These are phyloP conservation scores for Daucus carota DNA, from an alignment of 129 eudicot species.

Conservation along the genomic window DNA sequence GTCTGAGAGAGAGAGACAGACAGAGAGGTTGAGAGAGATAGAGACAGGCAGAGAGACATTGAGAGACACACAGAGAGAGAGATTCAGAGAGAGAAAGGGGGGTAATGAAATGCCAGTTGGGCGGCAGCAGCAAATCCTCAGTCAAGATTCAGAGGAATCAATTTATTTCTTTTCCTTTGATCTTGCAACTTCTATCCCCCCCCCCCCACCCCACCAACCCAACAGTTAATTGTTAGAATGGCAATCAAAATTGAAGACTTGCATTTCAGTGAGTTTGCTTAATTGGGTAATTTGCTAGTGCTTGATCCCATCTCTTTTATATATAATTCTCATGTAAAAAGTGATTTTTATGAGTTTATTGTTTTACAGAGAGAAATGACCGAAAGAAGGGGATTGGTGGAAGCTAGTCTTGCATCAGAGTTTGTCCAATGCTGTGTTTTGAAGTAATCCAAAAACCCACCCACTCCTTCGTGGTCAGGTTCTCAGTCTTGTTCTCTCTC, in stretches of 20 bases:
- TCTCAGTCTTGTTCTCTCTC: conserved; percentile 20
- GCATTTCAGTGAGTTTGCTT: background rate
- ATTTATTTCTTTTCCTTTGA: background rate
- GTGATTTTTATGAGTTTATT: background rate
- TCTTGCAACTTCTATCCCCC: conserved; percentile 31
- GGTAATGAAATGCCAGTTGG: no score
- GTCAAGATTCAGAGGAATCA: background rate
- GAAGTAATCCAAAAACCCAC: conserved; percentile 36
- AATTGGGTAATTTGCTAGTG: background rate
- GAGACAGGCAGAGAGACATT: no score
- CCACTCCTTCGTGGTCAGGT: conserved; percentile 16
- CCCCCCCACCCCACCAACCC: no score
- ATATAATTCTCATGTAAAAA: background rate
- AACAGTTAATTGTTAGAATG: conserved; percentile 23
- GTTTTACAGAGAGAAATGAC: conserved; percentile 20
- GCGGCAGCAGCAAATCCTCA: background rate
- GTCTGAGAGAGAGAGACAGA: background rate
- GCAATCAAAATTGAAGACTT: conserved; percentile 24
- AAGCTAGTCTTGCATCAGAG: conserved; percentile 29
- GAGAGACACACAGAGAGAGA: background rate
- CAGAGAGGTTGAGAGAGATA: no score
- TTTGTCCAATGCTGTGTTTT: conserved; percentile 27
- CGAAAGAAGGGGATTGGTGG: conserved; percentile 31
- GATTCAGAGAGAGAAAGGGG: no score
- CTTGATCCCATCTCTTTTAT: background rate